Base-by-base conservation (phyloP, 345 rosid genomes). In the Camelina hispida region DNA sequence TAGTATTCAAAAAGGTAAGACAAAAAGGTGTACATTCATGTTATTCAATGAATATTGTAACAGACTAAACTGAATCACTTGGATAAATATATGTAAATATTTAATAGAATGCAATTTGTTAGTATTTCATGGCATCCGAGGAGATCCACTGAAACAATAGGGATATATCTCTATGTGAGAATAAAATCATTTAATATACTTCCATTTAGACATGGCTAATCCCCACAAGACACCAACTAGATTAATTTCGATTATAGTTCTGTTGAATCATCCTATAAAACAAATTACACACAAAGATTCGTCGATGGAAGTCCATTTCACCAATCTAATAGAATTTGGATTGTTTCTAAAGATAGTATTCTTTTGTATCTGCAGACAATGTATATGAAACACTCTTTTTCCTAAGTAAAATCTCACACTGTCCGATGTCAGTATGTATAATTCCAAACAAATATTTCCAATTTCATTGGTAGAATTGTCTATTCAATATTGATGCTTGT, bases 381-480 rank as follows among this genome's bases (percentile, higher is more conserved):
- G 7, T 46, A 46, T 46, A 15, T 46, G 18, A 2, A 46, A 6
- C 50, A 15, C 50, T 15, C 50, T 10, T 46, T 44, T 46, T 46
- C 50, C 50, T 15, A n/a, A 46, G 2, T n/a, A 46, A n/a, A 46
- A n/a, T 46, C 16, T 46, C 18, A 46, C 16, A 46, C 20, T n/a
- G 42, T 57, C 13, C 40, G 7, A 15, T 56, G 40, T n/a, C 3
- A 32, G 17, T 28, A n/a, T 28, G 35, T 34, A 34, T 34, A 34
- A 32, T 34, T 32, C 62, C 43, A 11, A 57, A 57, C 62, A 34
- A 58, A 58, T 34, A 34, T 34, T 34, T 16, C 15, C 13, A 9
- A 16, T 57, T 56, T 57, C 62, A 57, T 6, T 58, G 44, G 63
- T 16, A 58, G 43, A 32, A 10, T 34, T 58, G 63, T 35, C 25